Base-by-base conservation (phyloP, 371 early-diverging fungal species). In the Rhizopus sp. region DNA sequence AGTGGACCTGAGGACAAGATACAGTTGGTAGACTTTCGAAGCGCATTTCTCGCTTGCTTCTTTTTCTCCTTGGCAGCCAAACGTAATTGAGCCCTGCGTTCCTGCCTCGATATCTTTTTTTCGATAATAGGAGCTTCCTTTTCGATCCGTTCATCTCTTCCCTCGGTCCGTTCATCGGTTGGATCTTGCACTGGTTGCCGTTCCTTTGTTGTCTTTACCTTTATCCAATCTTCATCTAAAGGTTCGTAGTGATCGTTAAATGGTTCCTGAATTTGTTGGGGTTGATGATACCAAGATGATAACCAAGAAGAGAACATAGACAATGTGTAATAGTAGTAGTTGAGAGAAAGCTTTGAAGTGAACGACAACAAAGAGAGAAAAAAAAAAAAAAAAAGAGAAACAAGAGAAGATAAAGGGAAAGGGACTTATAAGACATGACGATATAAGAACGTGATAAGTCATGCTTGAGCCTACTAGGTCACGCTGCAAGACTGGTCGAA, bases 231-330 rank as follows among this genome's bases (percentile, higher is more conserved):
- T 35, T 47, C 66, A 30, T 50, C 55, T 48, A 50, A 34, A 49
- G 57, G 44, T 55, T 62, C 54, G 38, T 59, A 55, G 23, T 58
- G 48, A 46, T 53, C 52, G 32, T 57, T 51, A 58, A 53, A 58
- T 40, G 55, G 55, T 39, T 62, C 62, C 47, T 66, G 62, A 35
- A 42, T 53, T 37, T 59, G 64, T 55, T 61, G 61, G 17, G 53
- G 41, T 15, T 60, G 52, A 53, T 62, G 58, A 55, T 55, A 59
- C 59, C 62, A 66, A 56, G 62, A 55, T 52, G 63, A 52, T 13
- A 66, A 55, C 62, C 67, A 66, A 41, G 47, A 37, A 38, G 60
- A 40, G 34, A 66, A 39, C 66, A 66, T 66, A 38, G 12, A 44
- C 16, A 40, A 62, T 10, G 10, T 10, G 10, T n/a, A 46, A 23